Base-by-base conservation (phyloP, 257 asterid species). In the Osmanthus fragrans region DNA sequence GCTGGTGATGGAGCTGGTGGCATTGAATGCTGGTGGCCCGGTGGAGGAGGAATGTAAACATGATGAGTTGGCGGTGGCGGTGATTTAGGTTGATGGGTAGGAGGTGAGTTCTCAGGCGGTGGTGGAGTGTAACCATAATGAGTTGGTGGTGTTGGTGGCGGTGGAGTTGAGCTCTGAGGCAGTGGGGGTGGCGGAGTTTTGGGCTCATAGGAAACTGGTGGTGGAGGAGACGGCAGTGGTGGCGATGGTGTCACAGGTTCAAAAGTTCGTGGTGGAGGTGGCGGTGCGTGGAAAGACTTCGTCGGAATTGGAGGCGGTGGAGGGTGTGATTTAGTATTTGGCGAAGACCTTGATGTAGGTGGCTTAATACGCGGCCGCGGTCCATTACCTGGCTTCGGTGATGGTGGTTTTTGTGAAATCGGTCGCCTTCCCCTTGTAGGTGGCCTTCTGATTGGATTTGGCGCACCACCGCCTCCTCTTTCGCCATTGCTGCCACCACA, bases 221-320 rank as follows among this genome's bases (percentile, higher is more conserved):
- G 77, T 0, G 86, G 87, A 2, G 87, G 25, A 39, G 88, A 77
- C 1, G 88, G 80, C 0, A 82, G 84, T 16, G 87, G 81, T 29
- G 77, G 80, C 0, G 72, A 42, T 0, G 77, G 70, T 15, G 85
- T 78, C 69, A 25, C 34, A 15, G 30, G 36, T 12, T 25, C 19
- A 18, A 47, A 15, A 1, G 74, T 70, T 29, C 76, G 78, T 13
- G 83, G 75, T 18, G 76, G 23, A 4, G 76, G 71, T 1, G 79
- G 82, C 23, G 82, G 19, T 23, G 73, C 4, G 18, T 36, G 2
- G 51, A 21, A 16, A n/a, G 47, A 40, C 2, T 6, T 34, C 7
- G 27, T 40, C 32, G 73, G 51, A 18, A 30, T n/a, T 30, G 47
- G 73, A 16, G 71, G 72, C 3, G 72, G 78, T 2, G 78, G 77